These are phyloP conservation scores for Malassezia brasiliensis DNA, from an alignment of 1,284 basidiomycete genomes.

Conservation along the genomic window DNA sequence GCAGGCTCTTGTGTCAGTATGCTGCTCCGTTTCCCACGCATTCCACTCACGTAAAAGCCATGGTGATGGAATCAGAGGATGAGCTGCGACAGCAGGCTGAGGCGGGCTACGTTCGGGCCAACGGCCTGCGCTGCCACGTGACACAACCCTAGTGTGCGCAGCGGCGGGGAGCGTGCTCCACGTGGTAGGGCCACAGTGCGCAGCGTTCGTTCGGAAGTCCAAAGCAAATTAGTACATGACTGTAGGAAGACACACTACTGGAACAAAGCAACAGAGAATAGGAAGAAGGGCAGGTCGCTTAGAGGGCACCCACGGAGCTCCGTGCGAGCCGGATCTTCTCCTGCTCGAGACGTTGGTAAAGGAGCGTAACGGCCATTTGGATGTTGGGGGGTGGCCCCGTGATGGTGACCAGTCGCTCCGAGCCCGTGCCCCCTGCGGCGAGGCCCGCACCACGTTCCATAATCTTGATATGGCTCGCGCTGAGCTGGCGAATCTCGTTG, in stretches of 20 bases:
- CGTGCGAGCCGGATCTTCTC: slow-evolving; percentile 42
- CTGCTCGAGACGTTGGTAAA: slow-evolving; percentile 61
- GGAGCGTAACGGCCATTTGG: slow-evolving; percentile 84
- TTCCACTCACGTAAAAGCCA: slow-evolving; percentile 14
- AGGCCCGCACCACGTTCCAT: slow-evolving; percentile 66
- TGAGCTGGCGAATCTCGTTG: slow-evolving; percentile 94
- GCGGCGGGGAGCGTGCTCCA: no score
- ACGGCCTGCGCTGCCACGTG: no score
- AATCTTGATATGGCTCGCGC: slow-evolving; percentile 90
- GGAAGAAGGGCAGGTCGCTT: neutral
- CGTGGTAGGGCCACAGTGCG: no score
- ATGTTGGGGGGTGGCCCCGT: slow-evolving; percentile 79
- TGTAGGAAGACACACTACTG: neutral
- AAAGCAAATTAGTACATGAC: neutral
- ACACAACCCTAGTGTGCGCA: no score
- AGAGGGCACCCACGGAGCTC: slow-evolving; percentile 14
- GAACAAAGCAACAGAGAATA: neutral
- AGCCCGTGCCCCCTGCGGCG: slow-evolving; percentile 48
- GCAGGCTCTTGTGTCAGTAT: neutral
- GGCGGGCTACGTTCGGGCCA: no score
- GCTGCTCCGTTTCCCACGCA: neutral
- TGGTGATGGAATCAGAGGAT: neutral
- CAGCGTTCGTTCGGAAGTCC: neutral
- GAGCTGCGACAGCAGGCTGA: no score
- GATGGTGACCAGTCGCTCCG: slow-evolving; percentile 50